Conservation (phyloP, 257 asterid genomes). For the Ajuga chamaepitys region DNA sequence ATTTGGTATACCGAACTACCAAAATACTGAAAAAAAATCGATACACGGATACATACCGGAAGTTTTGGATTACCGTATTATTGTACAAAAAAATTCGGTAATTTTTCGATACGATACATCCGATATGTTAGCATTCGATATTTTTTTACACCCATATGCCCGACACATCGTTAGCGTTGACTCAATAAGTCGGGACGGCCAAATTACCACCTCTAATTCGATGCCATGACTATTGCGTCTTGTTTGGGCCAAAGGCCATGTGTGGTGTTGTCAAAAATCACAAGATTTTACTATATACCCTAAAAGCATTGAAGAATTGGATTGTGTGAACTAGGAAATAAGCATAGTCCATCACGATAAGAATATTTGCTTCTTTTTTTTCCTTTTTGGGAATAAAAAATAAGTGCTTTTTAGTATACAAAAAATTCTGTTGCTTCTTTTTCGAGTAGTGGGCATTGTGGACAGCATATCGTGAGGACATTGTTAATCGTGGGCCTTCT, state of each 20-base stretch:
- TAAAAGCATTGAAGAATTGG: neutral
- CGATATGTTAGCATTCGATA: too few species aligned
- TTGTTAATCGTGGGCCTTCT: neutral
- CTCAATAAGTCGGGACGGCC: too few species aligned
- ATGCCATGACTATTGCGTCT: neutral
- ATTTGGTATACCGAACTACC: too few species aligned
- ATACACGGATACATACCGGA: too few species aligned
- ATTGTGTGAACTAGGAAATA: neutral
- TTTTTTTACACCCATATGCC: too few species aligned
- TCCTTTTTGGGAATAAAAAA: too few species aligned
- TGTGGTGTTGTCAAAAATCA: slow-evolving; percentile 14
- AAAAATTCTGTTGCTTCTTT: neutral
- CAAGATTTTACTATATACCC: neutral
- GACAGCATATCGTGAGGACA: neutral
- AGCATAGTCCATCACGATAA: neutral
- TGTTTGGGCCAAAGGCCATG: slow-evolving; percentile 7
- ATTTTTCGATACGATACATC: too few species aligned
- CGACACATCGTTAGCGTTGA: too few species aligned
- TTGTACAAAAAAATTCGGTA: too few species aligned
- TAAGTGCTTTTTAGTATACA: neutral
- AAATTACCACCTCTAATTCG: too few species aligned
- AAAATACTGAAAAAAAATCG: too few species aligned
- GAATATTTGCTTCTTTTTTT: neutral
- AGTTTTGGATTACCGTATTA: too few species aligned
- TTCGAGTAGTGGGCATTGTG: neutral